Evolutionary conservation across 495 filamentous ascomycete genomes (phyloP), one percentile per base, ranked within the genome.

Genomic region (Pseudoneurospora amorphoporcata): DNA sequence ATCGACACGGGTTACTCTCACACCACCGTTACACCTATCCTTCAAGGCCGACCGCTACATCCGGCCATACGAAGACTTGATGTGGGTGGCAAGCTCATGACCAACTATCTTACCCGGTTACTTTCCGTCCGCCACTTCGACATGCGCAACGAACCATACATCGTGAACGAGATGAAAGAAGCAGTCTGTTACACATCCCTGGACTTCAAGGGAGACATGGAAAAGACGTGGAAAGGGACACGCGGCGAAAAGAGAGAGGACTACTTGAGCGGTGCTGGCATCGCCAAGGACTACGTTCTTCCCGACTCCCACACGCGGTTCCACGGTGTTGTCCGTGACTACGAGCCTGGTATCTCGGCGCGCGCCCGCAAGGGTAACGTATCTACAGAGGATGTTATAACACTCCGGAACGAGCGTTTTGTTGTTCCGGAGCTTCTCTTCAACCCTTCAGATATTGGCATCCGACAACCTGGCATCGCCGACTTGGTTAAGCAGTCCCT

Each of bases 101-200:
- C 95, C n/a, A 98, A 98, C 80, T 91, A 94, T 77, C 87, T 99
- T 32, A 95, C 96, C 74, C 90, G 95, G 70, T 85, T 97, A 37
- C 88, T 97, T 29, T 98, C 95, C 8, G 87, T 95, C 70, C 88
- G 95, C 39, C 92, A 97, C 75, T 97, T 94, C 80, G 94, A 97
- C 79, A 94, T 98, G 91, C 88, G 94, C 73, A 93, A 97, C 77
- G 95, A 99, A 75, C 89, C 90, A 17, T 89, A 95, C 77, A 88
- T 98, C 23, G 94, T 97, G 79, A 97, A 96, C 76, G 92, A 97
- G 79, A 92, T 98, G 80, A 99, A 98, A 77, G 96, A 99, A 82
- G 86, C 90, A 0, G 90, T 90, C 39, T 97, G 93, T 77, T 98
- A 91, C 75, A 88, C 97, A 40, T 93, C 90, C 37, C 85, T 88